Percentiles rank a stretch among this genome's conserved stretches.
phyloP scores from a whole-genome alignment of 257 asterid species.

The Solanum boliviense region DNA sequence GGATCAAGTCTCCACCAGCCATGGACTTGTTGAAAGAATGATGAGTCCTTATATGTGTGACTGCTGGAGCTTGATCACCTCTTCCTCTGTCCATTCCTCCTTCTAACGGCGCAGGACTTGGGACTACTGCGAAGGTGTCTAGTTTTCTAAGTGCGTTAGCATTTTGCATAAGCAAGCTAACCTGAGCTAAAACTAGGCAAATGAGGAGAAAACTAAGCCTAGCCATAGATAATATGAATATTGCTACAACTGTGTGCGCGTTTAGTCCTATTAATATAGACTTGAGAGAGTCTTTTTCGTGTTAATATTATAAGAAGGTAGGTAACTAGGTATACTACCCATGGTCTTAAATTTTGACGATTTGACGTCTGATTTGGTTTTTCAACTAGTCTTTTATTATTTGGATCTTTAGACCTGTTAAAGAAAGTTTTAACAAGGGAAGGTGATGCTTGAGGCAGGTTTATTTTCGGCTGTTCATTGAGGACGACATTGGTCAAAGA shows the following conservation, averaged over 20 bases:
- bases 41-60: slow-evolving; percentile 1
- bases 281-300: neutral
- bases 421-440: neutral
- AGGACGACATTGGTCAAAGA: neutral
- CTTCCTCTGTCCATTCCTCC: neutral
- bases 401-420: neutral
- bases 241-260: neutral
- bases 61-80: neutral
- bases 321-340: neutral
- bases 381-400: neutral
- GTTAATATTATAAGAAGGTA: neutral
- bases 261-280: neutral
- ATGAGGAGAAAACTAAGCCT: neutral
- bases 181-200: neutral
- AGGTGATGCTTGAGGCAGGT: slow-evolving; percentile 10
- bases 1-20: slow-evolving; percentile 29
- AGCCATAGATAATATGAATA: slow-evolving; percentile 8
- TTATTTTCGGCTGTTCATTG: neutral
- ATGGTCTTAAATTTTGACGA: neutral
- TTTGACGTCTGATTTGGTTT: neutral
- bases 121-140: neutral
- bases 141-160: slow-evolving; percentile 4
- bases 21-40: slow-evolving; percentile 9
- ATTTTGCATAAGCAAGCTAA: neutral
- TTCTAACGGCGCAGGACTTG: slow-evolving; percentile 10